Percentiles rank a stretch among this genome's conserved stretches.
phyloP scores from a whole-genome alignment of 2,329 filamentous ascomycete species.

The Fusarium vanettenii region DNA sequence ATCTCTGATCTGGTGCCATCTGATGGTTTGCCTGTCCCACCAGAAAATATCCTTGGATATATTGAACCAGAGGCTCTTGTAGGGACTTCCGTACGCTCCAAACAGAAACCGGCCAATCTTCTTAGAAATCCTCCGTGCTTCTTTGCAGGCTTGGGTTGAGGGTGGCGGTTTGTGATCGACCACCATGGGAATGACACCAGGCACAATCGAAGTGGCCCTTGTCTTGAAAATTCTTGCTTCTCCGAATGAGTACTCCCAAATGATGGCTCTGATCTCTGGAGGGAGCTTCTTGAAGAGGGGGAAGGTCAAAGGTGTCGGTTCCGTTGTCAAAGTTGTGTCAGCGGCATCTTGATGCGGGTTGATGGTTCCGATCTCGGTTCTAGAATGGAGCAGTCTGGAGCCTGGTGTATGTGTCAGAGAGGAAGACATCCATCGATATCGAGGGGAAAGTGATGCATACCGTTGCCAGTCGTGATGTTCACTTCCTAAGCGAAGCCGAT shows the following conservation, averaged over 20 bases:
- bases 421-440: too few relatives aligned
- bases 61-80: constrained; percentile 14
- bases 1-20: background rate
- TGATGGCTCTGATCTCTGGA: background rate
- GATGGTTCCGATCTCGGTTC: background rate
- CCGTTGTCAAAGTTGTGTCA: background rate
- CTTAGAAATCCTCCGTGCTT: background rate
- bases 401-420: background rate
- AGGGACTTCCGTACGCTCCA: background rate
- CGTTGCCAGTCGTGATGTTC: background rate
- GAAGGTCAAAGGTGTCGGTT: background rate
- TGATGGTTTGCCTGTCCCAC: background rate
- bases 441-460: background rate
- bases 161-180: constrained; percentile 11
- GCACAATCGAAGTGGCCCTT: background rate
- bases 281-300: constrained; percentile 6
- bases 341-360: background rate
- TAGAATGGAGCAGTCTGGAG: background rate
- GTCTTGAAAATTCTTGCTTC: constrained; percentile 2
- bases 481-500: background rate
- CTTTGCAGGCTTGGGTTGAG: constrained; percentile 3
- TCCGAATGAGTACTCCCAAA: constrained; percentile 7
- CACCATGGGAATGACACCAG: background rate
- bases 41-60: background rate
- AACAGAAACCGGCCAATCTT: background rate